Base-by-base conservation (phyloP, 805 yeast genomes). In the Kuraishia capsulata region DNA sequence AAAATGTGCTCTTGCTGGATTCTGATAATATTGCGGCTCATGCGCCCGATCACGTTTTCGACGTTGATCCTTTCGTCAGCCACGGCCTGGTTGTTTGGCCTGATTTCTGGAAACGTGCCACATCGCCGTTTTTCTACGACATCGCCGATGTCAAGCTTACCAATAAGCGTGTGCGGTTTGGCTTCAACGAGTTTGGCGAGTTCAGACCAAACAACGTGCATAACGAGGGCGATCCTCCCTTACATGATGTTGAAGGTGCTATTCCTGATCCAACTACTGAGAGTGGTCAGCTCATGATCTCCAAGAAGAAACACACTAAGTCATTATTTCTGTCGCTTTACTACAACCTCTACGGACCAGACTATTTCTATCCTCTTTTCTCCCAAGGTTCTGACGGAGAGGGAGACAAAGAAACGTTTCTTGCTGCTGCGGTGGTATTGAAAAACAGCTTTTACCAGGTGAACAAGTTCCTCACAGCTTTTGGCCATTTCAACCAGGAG, bases 1-100 rank as follows among this genome's bases (percentile, higher is more conserved):
- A 81, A 44, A 73, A 79, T 46, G 76, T 79, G 5, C 57, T 82
- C 42, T 62, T 82, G 36, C 59, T 82, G 47, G 95, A 84, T 52
- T 76, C 88, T 31, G 92, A 83, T 54, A 79, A 80, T 49, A 65
- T 76, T 33, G 89, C 90, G 1, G 69, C 78, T 3, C 69, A 68
- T 49, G 65, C 76, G 3, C 80, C 88, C 2, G 81, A 76, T 43
- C 52, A 57, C 20, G 50, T 81, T 9, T 81, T 84, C 51, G 57
- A 62, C 4, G 48, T 64, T n/a, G 76, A 76, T 40, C 81, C 84
- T 0, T 82, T 73, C 57, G 44, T 41, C 8, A 52, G 63, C 18
- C 52, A 62, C 33, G 77, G 81, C 68, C 71, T 42, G 74, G 76
- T 35, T 72, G 76, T 44, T 4, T 51, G 65, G 67, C 48, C 57